phyloP scores from a whole-genome alignment of 129 eudicot species.

The Flaveria ramosissima region DNA sequence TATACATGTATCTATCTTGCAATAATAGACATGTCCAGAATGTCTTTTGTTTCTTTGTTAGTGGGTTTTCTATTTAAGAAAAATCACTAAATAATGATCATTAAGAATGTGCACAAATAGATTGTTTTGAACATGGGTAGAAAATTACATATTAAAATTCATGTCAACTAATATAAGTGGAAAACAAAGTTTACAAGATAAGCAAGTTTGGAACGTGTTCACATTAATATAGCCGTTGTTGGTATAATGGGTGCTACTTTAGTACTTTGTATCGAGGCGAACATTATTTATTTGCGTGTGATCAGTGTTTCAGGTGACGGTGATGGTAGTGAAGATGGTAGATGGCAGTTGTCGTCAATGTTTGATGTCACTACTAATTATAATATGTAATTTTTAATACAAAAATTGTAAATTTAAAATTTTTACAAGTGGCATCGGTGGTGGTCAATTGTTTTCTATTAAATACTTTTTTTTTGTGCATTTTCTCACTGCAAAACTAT shows the following conservation, averaged over 20 bases:
- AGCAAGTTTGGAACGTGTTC: conserved; percentile 13
- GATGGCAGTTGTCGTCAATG: neutral
- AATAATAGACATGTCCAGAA: conserved; percentile 21
- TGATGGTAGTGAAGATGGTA: neutral
- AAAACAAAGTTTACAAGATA: conserved; percentile 30
- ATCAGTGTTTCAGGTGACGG: neutral
- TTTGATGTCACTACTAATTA: neutral
- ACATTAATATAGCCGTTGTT: conserved; percentile 15
- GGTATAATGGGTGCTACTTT: neutral
- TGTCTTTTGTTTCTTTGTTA: conserved; percentile 24
- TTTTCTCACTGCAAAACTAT: conserved; percentile 7
- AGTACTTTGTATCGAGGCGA: neutral
- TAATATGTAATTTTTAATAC: neutral
- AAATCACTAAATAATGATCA: conserved; percentile 29
- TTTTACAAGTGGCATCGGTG: neutral
- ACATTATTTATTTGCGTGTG: neutral
- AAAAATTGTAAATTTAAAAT: neutral
- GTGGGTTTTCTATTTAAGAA: conserved; percentile 18
- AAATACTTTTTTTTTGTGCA: neutral
- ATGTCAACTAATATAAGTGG: conserved; percentile 19
- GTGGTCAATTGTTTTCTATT: neutral
- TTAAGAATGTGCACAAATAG: conserved; percentile 18
- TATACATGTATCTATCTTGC: conserved; percentile 3
- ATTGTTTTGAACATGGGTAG: conserved; percentile 32
- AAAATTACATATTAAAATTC: conserved; percentile 16